Evolutionary conservation across 1,284 basidiomycete genomes (phyloP).

Genomic region (Fomes fomentarius): DNA sequence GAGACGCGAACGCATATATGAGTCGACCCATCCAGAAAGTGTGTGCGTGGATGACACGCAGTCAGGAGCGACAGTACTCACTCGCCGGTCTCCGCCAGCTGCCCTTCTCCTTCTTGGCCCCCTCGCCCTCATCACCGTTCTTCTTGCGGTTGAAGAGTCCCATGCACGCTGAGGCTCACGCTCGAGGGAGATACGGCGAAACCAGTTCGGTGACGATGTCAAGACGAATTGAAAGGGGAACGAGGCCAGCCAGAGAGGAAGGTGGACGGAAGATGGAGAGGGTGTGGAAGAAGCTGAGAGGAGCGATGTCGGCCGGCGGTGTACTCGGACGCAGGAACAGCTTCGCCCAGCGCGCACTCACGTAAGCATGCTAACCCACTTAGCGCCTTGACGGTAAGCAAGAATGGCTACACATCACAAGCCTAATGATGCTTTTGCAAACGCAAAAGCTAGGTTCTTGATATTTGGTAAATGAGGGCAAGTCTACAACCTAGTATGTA

Average conservation of each 20-base stretch:
- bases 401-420: too few relatives aligned
- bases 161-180: slow-evolving; percentile 31
- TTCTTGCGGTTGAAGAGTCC: slow-evolving; percentile 42
- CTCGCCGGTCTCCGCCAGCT: slow-evolving; percentile 89
- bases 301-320: slow-evolving; percentile 4
- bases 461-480: too few relatives aligned
- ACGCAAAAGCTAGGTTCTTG: too few relatives aligned
- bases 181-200: slow-evolving; percentile 5
- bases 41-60: neutral
- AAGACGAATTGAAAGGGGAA: neutral
- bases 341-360: neutral
- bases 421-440: too few relatives aligned
- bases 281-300: slow-evolving; percentile 1
- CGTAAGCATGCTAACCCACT: neutral
- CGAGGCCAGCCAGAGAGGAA: slow-evolving; percentile 7
- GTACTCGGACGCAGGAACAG: neutral
- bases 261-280: slow-evolving; percentile 1
- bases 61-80: slow-evolving; percentile 58
- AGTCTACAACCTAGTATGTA: too few relatives aligned
- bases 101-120: slow-evolving; percentile 80
- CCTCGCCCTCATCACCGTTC: slow-evolving; percentile 30
- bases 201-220: slow-evolving; percentile 13
- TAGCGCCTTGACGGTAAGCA: neutral
- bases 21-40: neutral
- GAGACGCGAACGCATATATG: slow-evolving; percentile 1